Evolutionary conservation across 2,329 filamentous ascomycete species (phyloP).

Genomic region (Apiospora kogelbergensis): DNA sequence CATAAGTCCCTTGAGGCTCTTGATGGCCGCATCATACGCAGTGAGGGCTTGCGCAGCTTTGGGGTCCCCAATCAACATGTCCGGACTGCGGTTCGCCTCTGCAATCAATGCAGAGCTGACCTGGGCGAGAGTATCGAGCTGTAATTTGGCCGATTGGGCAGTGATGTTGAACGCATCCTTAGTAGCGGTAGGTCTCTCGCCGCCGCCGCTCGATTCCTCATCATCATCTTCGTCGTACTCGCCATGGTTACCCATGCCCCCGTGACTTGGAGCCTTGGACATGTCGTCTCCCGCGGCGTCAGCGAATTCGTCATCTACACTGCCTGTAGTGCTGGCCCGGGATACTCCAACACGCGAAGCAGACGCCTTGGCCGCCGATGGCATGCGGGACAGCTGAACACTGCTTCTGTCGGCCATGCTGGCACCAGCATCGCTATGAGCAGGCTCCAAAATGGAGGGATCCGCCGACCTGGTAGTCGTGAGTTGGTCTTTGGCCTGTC

Average conservation of each 20-base stretch:
- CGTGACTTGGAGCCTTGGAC: constrained; percentile 33
- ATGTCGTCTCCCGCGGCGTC: constrained; percentile 43
- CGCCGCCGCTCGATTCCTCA: constrained; percentile 76
- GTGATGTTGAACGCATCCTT: constrained; percentile 98
- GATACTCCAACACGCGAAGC: constrained; percentile 31
- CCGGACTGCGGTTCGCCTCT: constrained; percentile 69
- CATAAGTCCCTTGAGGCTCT: constrained; percentile 80
- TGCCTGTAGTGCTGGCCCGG: constrained; percentile 47
- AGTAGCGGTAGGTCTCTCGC: constrained; percentile 69
- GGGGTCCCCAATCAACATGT: constrained; percentile 72
- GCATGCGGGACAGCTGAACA: constrained; percentile 43
- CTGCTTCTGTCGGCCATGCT: constrained; percentile 51
- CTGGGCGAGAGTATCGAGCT: constrained; percentile 85
- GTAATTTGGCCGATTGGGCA: constrained; percentile 88
- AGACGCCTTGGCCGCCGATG: constrained; percentile 34
- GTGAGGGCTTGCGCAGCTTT: constrained; percentile 73
- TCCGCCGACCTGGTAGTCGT: constrained; percentile 44
- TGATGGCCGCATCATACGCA: constrained; percentile 87
- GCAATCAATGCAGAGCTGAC: constrained; percentile 79
- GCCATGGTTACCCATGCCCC: constrained; percentile 25
- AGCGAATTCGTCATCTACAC: constrained; percentile 50
- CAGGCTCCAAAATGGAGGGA: constrained; percentile 43
- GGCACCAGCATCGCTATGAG: constrained; percentile 47
- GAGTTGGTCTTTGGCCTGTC: constrained; percentile 78
- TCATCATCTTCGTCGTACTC: constrained; percentile 63